Evolutionary conservation across 2,329 filamentous ascomycete genomes (phyloP).

Genomic region (Cytospora mali): DNA sequence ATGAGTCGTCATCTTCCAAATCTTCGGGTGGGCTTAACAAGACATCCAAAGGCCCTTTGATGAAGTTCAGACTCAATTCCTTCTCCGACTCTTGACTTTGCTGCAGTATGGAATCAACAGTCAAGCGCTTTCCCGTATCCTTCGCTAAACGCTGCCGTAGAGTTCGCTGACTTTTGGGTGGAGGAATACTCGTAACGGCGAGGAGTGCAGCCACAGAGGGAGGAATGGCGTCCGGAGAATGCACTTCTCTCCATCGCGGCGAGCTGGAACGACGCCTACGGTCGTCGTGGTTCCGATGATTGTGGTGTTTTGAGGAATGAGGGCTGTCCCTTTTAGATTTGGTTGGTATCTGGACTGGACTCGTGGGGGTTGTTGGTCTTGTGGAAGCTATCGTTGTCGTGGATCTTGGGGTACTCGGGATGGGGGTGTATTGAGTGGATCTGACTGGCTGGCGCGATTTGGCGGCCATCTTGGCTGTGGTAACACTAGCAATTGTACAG

Average conservation of each 20-base stretch:
- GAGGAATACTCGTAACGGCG: slow-evolving; percentile 63
- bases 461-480: slow-evolving; percentile 33
- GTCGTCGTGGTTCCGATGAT: slow-evolving; percentile 38
- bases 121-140: slow-evolving; percentile 47
- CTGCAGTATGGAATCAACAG: slow-evolving; percentile 58
- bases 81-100: slow-evolving; percentile 60
- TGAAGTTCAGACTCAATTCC: slow-evolving; percentile 57
- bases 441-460: slow-evolving; percentile 35
- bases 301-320: slow-evolving; percentile 42
- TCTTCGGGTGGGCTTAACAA: slow-evolving; percentile 65
- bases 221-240: slow-evolving; percentile 58
- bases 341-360: slow-evolving; percentile 58
- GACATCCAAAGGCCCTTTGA: slow-evolving; percentile 59
- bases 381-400: slow-evolving; percentile 35
- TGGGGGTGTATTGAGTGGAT: slow-evolving; percentile 28
- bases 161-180: slow-evolving; percentile 44
- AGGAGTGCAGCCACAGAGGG: slow-evolving; percentile 63
- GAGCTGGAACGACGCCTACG: slow-evolving; percentile 38
- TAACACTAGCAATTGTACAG: slow-evolving; percentile 30
- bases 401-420: slow-evolving; percentile 34
- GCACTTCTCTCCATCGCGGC: slow-evolving; percentile 44
- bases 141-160: slow-evolving; percentile 33
- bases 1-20: slow-evolving; percentile 50
- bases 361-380: slow-evolving; percentile 46
- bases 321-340: slow-evolving; percentile 43